Percentiles rank a stretch among this genome's conserved stretches.
These are phyloP conservation scores for Penicillium sp. DNA, from an alignment of 2,329 filamentous ascomycete species.

Conservation along the genomic window DNA sequence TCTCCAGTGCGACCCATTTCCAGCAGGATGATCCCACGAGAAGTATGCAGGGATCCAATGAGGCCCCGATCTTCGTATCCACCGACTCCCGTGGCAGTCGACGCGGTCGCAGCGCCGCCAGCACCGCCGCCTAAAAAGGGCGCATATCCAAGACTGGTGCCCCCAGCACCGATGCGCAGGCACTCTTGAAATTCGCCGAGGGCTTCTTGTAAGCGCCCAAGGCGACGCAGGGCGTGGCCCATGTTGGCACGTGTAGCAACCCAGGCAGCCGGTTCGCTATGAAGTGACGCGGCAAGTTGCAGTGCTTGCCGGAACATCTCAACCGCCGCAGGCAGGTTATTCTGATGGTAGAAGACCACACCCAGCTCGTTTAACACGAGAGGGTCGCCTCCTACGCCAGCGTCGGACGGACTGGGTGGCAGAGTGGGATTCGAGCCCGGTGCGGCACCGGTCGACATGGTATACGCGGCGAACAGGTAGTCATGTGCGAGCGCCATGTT, in stretches of 20 bases:
- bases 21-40: constrained; percentile 71
- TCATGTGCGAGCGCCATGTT: constrained; percentile 92
- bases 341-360: constrained; percentile 90
- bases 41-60: constrained; percentile 43
- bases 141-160: constrained; percentile 70
- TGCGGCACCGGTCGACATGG: constrained; percentile 43
- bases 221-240: constrained; percentile 75
- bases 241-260: constrained; percentile 80
- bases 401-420: constrained; percentile 17
- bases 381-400: constrained; percentile 56
- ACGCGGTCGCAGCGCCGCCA: constrained; percentile 29
- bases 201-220: constrained; percentile 63
- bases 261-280: constrained; percentile 76
- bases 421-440: constrained; percentile 25
- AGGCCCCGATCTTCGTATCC: constrained; percentile 45
- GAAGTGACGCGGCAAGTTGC: constrained; percentile 69
- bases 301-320: constrained; percentile 73
- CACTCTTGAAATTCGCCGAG: constrained; percentile 82
- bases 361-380: constrained; percentile 92
- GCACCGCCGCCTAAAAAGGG: constrained; percentile 49
- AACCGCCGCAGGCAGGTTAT: constrained; percentile 67
- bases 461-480: constrained; percentile 84
- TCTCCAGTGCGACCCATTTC: constrained; percentile 69
- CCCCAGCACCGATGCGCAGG: constrained; percentile 67
- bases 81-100: constrained; percentile 36